Conservation (phyloP, 306 rosid species). For the Glycine soja region DNA sequence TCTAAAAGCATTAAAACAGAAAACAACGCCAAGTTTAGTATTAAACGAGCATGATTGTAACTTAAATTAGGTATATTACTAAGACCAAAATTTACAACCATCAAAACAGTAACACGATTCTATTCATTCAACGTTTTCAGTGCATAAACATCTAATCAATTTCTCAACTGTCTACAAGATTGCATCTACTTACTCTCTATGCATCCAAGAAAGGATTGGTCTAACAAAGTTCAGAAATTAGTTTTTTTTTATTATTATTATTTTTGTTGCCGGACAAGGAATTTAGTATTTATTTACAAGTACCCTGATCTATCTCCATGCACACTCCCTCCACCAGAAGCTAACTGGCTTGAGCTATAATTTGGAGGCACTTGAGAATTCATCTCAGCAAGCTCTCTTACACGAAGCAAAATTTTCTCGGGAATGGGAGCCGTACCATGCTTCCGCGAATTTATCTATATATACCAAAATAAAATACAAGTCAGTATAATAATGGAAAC, state of each 20-base stretch:
- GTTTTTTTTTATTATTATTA: conserved; percentile 25
- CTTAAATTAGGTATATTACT: conserved; percentile 14
- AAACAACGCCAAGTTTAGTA: background rate
- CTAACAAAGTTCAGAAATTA: conserved; percentile 46
- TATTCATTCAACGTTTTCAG: conserved; percentile 18
- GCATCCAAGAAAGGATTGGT: conserved; percentile 50
- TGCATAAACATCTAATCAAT: conserved; percentile 46
- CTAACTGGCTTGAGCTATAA: conserved; percentile 60
- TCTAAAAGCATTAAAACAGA: background rate
- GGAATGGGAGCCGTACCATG: conserved; percentile 82
- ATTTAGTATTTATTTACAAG: conserved; percentile 70
- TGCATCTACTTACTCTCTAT: conserved; percentile 36
- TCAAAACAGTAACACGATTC: conserved; percentile 37
- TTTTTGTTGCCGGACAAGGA: conserved; percentile 41
- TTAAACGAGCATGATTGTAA: background rate
- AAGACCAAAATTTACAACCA: conserved; percentile 42
- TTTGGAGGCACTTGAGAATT: conserved; percentile 75
- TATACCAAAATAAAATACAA: background rate
- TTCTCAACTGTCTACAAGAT: conserved; percentile 45
- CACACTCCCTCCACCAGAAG: conserved; percentile 52
- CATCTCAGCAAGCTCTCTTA: conserved; percentile 92
- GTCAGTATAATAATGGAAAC: conserved; percentile 7
- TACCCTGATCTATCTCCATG: conserved; percentile 62
- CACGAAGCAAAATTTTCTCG: conserved; percentile 66
- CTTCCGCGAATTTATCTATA: conserved; percentile 81